Conservation (phyloP, 768 basidiomycete species). For the Paxillus involutus region DNA sequence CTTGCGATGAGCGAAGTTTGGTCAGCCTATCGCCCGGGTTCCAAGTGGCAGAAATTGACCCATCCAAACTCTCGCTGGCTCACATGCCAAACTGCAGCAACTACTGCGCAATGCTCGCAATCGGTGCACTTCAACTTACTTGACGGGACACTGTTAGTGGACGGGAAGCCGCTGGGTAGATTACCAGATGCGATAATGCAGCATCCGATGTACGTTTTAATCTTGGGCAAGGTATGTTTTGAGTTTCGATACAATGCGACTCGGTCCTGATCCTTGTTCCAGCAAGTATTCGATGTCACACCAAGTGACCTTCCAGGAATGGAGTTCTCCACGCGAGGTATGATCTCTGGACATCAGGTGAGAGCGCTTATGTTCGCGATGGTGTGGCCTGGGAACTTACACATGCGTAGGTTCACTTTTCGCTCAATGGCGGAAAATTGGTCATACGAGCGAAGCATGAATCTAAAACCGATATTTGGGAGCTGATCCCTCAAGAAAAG, state of each 20-base stretch:
- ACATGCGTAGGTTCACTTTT: constrained; percentile 21
- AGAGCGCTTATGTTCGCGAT: neutral
- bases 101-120: constrained; percentile 15
- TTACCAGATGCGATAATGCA: constrained; percentile 18
- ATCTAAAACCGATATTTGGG: constrained; percentile 1
- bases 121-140: constrained; percentile 21
- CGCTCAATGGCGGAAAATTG: constrained; percentile 13
- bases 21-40: constrained; percentile 23
- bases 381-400: neutral
- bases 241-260: neutral
- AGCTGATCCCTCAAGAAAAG: constrained; percentile 25
- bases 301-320: constrained; percentile 26
- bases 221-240: constrained; percentile 22
- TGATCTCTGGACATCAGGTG: constrained; percentile 18
- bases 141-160: constrained; percentile 26
- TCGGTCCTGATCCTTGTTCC: neutral
- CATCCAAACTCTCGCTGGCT: constrained; percentile 24
- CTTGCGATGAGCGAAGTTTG: constrained; percentile 21
- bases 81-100: constrained; percentile 12
- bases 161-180: constrained; percentile 25
- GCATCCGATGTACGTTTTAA: constrained; percentile 16
- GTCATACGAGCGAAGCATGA: constrained; percentile 15
- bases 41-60: constrained; percentile 17
- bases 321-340: constrained; percentile 22
- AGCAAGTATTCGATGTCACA: constrained; percentile 21